These are phyloP conservation scores for Aspergillus texensis DNA, from an alignment of 2,329 filamentous ascomycete species.

Conservation along the genomic window DNA sequence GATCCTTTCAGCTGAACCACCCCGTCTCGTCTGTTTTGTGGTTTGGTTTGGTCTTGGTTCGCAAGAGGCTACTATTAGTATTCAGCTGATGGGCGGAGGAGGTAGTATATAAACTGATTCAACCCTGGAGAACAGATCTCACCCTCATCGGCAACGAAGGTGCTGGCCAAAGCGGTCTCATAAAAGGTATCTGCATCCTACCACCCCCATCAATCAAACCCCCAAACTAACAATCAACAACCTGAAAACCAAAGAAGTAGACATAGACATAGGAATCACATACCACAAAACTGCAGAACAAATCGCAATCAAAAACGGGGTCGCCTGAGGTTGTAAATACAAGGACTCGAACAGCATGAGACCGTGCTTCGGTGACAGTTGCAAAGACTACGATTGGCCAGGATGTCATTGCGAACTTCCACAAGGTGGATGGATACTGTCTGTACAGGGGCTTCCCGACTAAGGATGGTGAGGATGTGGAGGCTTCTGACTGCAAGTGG, in stretches of 20 bases:
- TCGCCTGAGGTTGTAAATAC: constrained; percentile 27
- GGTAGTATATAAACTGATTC: too few relatives aligned
- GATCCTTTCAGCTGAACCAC: too few relatives aligned
- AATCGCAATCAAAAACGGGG: constrained; percentile 46
- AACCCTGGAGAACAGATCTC: too few relatives aligned
- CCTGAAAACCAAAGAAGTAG: too few relatives aligned
- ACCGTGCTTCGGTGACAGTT: constrained; percentile 5
- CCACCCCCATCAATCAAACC: background rate
- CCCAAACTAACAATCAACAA: background rate
- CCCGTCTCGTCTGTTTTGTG: too few relatives aligned
- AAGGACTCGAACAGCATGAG: background rate
- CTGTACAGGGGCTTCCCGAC: constrained; percentile 2
- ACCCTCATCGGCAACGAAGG: constrained; percentile 35
- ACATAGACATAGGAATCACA: constrained; percentile 49
- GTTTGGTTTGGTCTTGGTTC: too few relatives aligned
- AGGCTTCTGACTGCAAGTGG: constrained; percentile 6
- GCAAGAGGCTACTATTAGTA: too few relatives aligned
- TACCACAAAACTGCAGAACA: constrained; percentile 48
- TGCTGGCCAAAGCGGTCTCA: constrained; percentile 36
- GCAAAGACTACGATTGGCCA: constrained; percentile 29
- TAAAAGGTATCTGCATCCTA: constrained; percentile 17
- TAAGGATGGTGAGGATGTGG: background rate
- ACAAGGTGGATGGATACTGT: constrained; percentile 30
- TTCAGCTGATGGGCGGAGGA: too few relatives aligned
- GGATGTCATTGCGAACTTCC: constrained; percentile 40